Percentiles rank a stretch among this genome's conserved stretches.
phyloP scores from a whole-genome alignment of 352 stramenopile species.

The Lagenidium sp. region DNA sequence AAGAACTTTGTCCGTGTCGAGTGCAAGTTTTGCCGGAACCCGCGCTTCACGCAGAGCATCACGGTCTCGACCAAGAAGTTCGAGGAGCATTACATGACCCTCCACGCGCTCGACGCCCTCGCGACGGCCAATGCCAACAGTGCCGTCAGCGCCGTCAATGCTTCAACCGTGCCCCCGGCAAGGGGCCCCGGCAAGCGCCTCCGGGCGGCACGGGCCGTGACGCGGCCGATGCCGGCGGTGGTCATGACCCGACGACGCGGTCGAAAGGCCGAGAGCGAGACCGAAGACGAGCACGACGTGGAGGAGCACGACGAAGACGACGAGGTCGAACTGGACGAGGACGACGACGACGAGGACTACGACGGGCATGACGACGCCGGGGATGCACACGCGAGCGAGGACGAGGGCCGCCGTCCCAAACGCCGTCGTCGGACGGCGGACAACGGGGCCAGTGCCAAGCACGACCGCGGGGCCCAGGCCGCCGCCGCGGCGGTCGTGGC shows the following conservation, averaged over 20 bases:
- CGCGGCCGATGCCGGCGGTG: too few relatives aligned
- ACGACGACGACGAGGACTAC: neutral
- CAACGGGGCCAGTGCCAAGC: conserved; percentile 1
- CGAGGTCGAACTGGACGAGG: neutral
- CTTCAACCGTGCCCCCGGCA: too few relatives aligned
- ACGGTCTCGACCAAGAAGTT: conserved; percentile 22
- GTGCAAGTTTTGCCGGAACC: conserved; percentile 17
- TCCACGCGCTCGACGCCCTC: conserved; percentile 12
- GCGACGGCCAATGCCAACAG: conserved; percentile 11
- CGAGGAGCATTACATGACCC: conserved; percentile 19
- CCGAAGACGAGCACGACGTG: neutral
- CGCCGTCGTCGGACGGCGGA: conserved; percentile 1
- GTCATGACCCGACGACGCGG: too few relatives aligned
- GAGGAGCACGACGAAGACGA: conserved; percentile 2
- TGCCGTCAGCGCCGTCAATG: too few relatives aligned
- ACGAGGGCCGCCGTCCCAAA: neutral
- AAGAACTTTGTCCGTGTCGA: conserved; percentile 13
- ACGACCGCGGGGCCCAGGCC: conserved; percentile 9
- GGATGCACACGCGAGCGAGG: neutral
- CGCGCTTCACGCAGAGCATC: conserved; percentile 21
- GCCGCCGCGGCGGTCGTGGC: conserved; percentile 13
- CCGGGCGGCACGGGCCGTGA: too few relatives aligned
- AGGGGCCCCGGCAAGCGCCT: too few relatives aligned
- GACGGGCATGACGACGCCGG: neutral
- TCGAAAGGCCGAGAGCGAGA: conserved; percentile 1